Conservation (phyloP, 331 rosid genomes). For the Prunus yedoensis region DNA sequence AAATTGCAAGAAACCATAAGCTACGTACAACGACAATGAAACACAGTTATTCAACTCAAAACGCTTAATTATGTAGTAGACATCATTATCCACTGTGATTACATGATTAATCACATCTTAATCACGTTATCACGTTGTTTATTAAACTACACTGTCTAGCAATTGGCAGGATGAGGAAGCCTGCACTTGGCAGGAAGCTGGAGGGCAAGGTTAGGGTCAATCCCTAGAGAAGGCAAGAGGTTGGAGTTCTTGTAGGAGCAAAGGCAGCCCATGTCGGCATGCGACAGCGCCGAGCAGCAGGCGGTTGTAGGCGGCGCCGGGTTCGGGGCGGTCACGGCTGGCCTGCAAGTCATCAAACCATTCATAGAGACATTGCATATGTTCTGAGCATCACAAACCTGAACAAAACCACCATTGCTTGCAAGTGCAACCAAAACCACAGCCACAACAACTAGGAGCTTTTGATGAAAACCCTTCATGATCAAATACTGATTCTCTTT, state of each 20-base stretch:
- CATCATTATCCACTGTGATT: background rate
- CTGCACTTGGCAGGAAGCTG: conserved; percentile 54
- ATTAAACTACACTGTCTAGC: conserved; percentile 15
- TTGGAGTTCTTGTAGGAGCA: conserved; percentile 49
- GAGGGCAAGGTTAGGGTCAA: conserved; percentile 53
- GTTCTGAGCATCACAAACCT: conserved; percentile 26
- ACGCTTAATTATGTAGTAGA: background rate
- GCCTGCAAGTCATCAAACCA: conserved; percentile 38
- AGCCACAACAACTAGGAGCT: background rate
- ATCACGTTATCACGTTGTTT: background rate
- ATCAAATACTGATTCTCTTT: background rate
- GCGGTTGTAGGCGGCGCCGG: conserved; percentile 26
- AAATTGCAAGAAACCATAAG: background rate
- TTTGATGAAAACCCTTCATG: background rate
- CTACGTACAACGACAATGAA: background rate
- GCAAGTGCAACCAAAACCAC: conserved; percentile 1
- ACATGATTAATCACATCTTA: background rate
- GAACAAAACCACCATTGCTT: background rate
- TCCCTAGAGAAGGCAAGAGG: conserved; percentile 53
- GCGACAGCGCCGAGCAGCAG: conserved; percentile 42
- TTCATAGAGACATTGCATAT: conserved; percentile 38
- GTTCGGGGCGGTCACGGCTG: conserved; percentile 47
- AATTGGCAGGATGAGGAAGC: conserved; percentile 39
- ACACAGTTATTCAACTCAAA: background rate
- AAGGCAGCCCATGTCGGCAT: conserved; percentile 46